A percentile compares a stretch with the other conserved stretches of the same genome.
Conservation (phyloP, 1,139 yeast genomes). For the Sugiyamaella pinicola region DNA sequence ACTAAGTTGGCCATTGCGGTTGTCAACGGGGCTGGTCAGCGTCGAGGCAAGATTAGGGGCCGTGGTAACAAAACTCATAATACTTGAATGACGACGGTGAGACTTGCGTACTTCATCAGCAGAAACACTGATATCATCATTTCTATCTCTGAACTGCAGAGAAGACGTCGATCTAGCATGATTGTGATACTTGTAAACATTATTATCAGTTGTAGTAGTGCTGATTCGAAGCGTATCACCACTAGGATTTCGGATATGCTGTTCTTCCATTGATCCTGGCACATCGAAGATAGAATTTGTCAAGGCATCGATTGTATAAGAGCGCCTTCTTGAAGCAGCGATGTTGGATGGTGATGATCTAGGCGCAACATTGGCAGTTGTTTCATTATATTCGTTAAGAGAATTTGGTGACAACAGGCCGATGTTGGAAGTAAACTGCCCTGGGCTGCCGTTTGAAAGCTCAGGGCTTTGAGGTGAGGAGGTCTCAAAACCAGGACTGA, state of each 20-base stretch:
- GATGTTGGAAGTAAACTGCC: not conserved
- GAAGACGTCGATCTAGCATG: conserved; percentile 29
- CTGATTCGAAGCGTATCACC: conserved; percentile 29
- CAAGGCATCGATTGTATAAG: conserved; percentile 14
- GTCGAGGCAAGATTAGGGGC: conserved; percentile 16
- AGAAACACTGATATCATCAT: conserved; percentile 14
- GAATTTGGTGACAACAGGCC: conserved; percentile 16
- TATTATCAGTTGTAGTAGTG: not conserved
- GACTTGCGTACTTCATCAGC: conserved; percentile 23
- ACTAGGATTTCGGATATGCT: conserved; percentile 29
- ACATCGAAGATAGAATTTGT: conserved; percentile 9
- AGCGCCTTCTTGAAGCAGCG: conserved; percentile 7
- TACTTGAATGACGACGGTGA: conserved; percentile 31
- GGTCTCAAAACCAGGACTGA: not conserved
- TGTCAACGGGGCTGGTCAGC: conserved; percentile 11
- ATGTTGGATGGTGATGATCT: not conserved
- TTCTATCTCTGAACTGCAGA: conserved; percentile 18
- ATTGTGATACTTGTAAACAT: conserved; percentile 19
- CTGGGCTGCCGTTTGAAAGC: not conserved
- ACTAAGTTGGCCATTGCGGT: not conserved
- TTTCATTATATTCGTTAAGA: conserved; percentile 12
- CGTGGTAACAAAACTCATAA: conserved; percentile 25
- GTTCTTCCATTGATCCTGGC: not conserved
- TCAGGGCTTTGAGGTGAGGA: conserved; percentile 18
- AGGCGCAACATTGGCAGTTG: conserved; percentile 7